Evolutionary conservation across 495 filamentous ascomycete genomes (phyloP), one percentile per base, ranked within the genome.

Genomic region (Tetracladium marchalianum): DNA sequence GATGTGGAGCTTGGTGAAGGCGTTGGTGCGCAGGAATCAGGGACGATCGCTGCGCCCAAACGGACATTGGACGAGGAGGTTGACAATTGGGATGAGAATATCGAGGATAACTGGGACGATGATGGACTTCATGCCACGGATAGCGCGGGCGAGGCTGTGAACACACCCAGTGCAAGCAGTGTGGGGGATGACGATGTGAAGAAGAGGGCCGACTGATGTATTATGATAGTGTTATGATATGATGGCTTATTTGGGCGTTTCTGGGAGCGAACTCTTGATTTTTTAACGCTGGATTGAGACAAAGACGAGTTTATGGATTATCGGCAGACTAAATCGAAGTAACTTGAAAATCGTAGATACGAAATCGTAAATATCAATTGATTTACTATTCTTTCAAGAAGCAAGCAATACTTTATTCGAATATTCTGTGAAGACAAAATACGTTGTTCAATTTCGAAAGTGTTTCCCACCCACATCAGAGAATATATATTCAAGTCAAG

Each of bases 41-140:
- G 73, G 8, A 52, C 57, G 39, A 45, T 50, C 17, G 46, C 48
- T 43, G 40, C 52, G 15, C 34, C 50, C 8, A 56, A 58, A 22
- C 11, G 43, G 7, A 72, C 71, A 5, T 63, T 87, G 38, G 85
- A 89, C 49, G 76, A 83, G 33, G 81, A 85, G 60, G 74, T 89
- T 11, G 85, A 88, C 55, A 84, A 83, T 50, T 90, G 85, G 85
- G 85, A 89, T 52, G 85, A 89, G 61, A 85, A 90, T 56, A 77
- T 75, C 0, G 78, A 78, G 16, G 84, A 88, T 58, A 72, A 71
- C 11, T 87, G 82, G 84, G 82, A 86, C 48, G 74, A 77, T 2
- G 81, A 80, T 27, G 80, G 82, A 10, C 50, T 49, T 49, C 38
- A 39, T 8, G 44, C 46, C 12, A 47, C 39, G 31, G 51, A 51